phyloP scores from a whole-genome alignment of 2,329 filamentous ascomycete genomes.

The Alternaria sp. region DNA sequence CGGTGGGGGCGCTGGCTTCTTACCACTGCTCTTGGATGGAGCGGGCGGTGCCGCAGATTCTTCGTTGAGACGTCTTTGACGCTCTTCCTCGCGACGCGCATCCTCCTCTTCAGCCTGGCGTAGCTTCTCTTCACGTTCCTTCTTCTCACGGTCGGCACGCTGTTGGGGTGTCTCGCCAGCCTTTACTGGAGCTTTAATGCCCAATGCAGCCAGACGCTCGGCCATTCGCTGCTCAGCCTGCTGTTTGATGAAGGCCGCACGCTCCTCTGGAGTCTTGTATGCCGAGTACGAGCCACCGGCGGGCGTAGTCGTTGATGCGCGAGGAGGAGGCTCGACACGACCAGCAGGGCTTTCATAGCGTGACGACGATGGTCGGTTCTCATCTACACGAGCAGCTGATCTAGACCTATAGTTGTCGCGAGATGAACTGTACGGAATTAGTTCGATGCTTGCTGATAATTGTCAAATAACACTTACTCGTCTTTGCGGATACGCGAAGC shows the following conservation, averaged over 20 bases:
- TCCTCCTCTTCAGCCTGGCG: slow-evolving; percentile 94
- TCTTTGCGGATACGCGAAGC: slow-evolving; percentile 72
- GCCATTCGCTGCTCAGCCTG: slow-evolving; percentile 97
- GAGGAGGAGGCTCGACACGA: slow-evolving; percentile 57
- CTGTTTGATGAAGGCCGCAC: slow-evolving; percentile 94
- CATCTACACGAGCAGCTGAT: slow-evolving; percentile 50
- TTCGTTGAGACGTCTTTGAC: slow-evolving; percentile 80
- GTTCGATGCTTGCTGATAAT: neutral
- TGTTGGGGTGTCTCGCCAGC: slow-evolving; percentile 81
- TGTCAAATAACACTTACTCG: slow-evolving; percentile 53
- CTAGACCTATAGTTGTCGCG: slow-evolving; percentile 42
- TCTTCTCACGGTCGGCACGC: slow-evolving; percentile 84
- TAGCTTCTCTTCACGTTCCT: slow-evolving; percentile 85
- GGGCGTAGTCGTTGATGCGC: slow-evolving; percentile 59
- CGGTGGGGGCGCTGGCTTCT: slow-evolving; percentile 71
- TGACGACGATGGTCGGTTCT: slow-evolving; percentile 38
- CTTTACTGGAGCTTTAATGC: slow-evolving; percentile 83
- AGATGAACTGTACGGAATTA: slow-evolving; percentile 28
- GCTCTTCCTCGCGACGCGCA: slow-evolving; percentile 82
- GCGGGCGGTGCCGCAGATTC: slow-evolving; percentile 71
- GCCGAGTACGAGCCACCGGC: slow-evolving; percentile 75
- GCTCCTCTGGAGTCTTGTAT: slow-evolving; percentile 90
- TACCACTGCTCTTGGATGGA: slow-evolving; percentile 49
- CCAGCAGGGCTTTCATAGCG: slow-evolving; percentile 60
- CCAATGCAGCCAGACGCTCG: slow-evolving; percentile 89